Conservation (phyloP, 2,329 filamentous ascomycete species). For the Diplodia seriata region DNA sequence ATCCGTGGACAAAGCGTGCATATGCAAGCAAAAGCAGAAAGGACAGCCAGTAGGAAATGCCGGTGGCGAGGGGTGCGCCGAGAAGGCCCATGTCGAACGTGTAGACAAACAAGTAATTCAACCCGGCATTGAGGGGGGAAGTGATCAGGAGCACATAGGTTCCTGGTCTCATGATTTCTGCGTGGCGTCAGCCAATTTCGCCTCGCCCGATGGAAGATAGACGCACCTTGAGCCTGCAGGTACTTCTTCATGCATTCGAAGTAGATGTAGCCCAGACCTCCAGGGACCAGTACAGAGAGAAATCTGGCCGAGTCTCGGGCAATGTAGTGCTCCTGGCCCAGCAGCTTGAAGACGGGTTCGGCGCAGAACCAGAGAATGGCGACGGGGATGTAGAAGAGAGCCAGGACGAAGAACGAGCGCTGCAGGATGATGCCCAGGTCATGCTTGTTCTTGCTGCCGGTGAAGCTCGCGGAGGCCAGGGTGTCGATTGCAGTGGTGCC, state of each 20-base stretch:
- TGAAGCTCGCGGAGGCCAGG: constrained; percentile 81
- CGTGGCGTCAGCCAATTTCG: constrained; percentile 33
- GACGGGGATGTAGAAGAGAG: constrained; percentile 74
- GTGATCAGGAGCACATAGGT: constrained; percentile 68
- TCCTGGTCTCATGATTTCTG: constrained; percentile 69
- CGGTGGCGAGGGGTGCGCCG: constrained; percentile 81
- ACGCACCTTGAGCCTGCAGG: constrained; percentile 62
- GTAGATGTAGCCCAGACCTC: constrained; percentile 84
- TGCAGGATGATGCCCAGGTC: constrained; percentile 82
- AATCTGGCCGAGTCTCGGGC: constrained; percentile 77
- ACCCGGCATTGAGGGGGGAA: constrained; percentile 63
- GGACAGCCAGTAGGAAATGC: constrained; percentile 84
- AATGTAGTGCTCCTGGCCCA: constrained; percentile 81
- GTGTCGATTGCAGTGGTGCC: constrained; percentile 88
- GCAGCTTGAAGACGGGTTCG: constrained; percentile 72
- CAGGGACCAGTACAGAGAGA: constrained; percentile 75
- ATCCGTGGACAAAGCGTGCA: constrained; percentile 71
- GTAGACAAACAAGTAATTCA: constrained; percentile 76
- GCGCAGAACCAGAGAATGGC: constrained; percentile 77
- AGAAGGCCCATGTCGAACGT: constrained; percentile 73
- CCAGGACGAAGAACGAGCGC: constrained; percentile 74
- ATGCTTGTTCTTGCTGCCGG: constrained; percentile 77
- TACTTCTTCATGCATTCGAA: constrained; percentile 78
- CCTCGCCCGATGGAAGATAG: neutral
- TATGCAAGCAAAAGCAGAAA: constrained; percentile 80